phyloP scores from a whole-genome alignment of 2,329 filamentous ascomycete species.

The Stemphylium vesicarium region DNA sequence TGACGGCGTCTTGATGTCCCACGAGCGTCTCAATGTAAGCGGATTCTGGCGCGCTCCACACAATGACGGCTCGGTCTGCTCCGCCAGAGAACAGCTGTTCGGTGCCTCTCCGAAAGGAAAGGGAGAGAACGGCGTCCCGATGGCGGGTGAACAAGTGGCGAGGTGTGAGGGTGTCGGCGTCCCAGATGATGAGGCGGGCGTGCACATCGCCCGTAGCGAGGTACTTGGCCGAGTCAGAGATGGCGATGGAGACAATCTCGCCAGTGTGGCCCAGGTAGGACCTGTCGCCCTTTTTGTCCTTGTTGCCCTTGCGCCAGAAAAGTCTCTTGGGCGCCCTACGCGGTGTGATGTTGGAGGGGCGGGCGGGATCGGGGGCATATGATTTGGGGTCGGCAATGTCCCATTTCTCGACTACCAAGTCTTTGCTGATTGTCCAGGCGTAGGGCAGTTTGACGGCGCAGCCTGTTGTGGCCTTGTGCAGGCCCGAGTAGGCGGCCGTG shows the following conservation, averaged over 20 bases:
- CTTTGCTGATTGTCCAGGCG: slow-evolving; percentile 88
- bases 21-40: slow-evolving; percentile 96
- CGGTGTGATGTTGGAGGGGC: slow-evolving; percentile 55
- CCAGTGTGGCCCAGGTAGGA: slow-evolving; percentile 74
- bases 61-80: slow-evolving; percentile 91
- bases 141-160: slow-evolving; percentile 89
- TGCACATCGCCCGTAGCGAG: slow-evolving; percentile 90
- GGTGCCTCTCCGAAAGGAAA: slow-evolving; percentile 83
- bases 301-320: slow-evolving; percentile 67
- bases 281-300: slow-evolving; percentile 65
- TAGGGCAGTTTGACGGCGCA: slow-evolving; percentile 80
- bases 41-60: slow-evolving; percentile 90
- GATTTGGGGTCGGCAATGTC: slow-evolving; percentile 67
- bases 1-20: slow-evolving; percentile 90
- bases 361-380: slow-evolving; percentile 28
- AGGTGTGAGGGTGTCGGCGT: slow-evolving; percentile 77
- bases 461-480: slow-evolving; percentile 76
- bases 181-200: slow-evolving; percentile 84
- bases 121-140: slow-evolving; percentile 81
- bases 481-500: slow-evolving; percentile 79
- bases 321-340: slow-evolving; percentile 68
- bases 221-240: slow-evolving; percentile 87
- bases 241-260: slow-evolving; percentile 81
- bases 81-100: slow-evolving; percentile 93
- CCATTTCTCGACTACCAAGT: slow-evolving; percentile 88